Percentiles rank a stretch among this genome's conserved stretches.
phyloP scores from a whole-genome alignment of 768 basidiomycete species.

The Guyanaporus albipodus region DNA sequence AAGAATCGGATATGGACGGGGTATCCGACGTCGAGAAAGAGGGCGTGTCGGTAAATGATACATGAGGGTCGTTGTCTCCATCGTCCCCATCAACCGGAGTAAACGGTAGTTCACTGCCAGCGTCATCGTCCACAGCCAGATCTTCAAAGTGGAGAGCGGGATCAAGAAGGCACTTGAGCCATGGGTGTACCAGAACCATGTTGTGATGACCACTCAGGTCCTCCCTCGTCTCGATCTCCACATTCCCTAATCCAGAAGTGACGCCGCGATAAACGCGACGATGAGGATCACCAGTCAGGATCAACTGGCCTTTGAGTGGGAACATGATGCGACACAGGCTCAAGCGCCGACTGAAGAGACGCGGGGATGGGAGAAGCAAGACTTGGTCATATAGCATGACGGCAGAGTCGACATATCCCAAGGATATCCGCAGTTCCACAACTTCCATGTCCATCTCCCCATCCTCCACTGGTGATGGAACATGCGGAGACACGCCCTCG shows the following conservation, averaged over 20 bases:
- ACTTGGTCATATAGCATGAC: background rate
- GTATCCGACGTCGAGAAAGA: too few species aligned
- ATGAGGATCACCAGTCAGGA: background rate
- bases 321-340: background rate
- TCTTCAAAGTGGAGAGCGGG: background rate
- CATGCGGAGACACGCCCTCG: background rate
- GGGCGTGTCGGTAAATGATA: background rate
- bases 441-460: too few species aligned
- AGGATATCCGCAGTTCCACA: too few species aligned
- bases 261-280: background rate
- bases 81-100: background rate
- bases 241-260: background rate
- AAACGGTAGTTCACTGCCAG: too few species aligned
- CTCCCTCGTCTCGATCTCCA: background rate
- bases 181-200: background rate
- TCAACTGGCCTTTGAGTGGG: background rate
- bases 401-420: too few species aligned
- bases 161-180: background rate
- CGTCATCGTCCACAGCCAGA: background rate
- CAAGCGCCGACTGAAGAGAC: background rate
- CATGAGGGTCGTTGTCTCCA: background rate
- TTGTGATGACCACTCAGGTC: background rate
- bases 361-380: too few species aligned
- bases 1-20: background rate
- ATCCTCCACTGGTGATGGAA: too few species aligned